These are phyloP conservation scores for Backusella tuberculispora DNA, from an alignment of 192 early-diverging fungal genomes.

Conservation along the genomic window DNA sequence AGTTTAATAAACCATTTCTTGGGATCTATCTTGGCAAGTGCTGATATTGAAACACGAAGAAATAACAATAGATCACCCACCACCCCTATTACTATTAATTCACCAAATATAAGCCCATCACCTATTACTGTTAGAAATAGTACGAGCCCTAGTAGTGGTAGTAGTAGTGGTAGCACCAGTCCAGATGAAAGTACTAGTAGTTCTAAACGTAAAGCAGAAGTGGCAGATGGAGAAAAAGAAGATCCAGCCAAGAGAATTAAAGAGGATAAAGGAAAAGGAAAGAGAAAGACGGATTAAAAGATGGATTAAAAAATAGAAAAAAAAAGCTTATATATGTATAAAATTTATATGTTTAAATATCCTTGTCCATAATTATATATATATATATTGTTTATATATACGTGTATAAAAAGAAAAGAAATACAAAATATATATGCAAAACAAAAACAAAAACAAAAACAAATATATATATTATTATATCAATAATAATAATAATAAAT, in stretches of 20 bases:
- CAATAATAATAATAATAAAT: not conserved
- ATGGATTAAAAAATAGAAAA: not conserved
- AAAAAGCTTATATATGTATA: not conserved
- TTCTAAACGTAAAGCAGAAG: not conserved
- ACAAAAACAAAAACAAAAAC: no score
- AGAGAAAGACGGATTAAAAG: not conserved
- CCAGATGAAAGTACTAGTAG: not conserved
- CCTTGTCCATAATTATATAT: no score
- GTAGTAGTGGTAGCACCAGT: not conserved
- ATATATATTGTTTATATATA: no score
- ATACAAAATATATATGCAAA: not conserved
- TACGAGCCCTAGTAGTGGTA: not conserved
- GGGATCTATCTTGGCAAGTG: constrained; percentile 36
- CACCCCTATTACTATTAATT: not conserved
- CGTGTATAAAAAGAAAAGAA: not conserved
- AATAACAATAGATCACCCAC: not conserved
- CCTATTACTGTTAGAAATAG: not conserved
- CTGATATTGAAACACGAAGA: constrained; percentile 26
- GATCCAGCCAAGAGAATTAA: not conserved
- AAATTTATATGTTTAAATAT: no score
- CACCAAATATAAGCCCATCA: not conserved
- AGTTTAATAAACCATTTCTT: constrained; percentile 40
- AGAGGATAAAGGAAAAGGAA: constrained; percentile 13
- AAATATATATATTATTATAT: no score
- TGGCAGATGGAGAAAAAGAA: not conserved